These are phyloP conservation scores for Magnusiomyces suaveolens DNA, from an alignment of 1,139 yeast species.

Conservation along the genomic window DNA sequence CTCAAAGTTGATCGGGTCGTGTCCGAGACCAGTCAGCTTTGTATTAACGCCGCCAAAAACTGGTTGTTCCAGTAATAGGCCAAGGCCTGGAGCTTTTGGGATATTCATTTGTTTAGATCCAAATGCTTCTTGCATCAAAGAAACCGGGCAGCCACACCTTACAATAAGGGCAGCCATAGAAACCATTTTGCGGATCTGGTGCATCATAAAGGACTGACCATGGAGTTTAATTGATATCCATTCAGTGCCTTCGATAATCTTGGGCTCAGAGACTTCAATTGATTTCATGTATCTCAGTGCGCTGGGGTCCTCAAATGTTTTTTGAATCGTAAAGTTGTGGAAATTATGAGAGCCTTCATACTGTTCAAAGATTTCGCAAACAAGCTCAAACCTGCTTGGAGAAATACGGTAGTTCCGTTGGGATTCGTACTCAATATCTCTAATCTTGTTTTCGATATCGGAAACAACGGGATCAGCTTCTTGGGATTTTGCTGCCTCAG, in stretches of 20 bases:
- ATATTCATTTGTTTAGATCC: constrained; percentile 66
- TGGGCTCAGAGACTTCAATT: constrained; percentile 78
- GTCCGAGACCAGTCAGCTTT: constrained; percentile 66
- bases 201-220: constrained; percentile 97
- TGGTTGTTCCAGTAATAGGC: constrained; percentile 81
- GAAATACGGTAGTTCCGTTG: constrained; percentile 66
- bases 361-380: constrained; percentile 59
- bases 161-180: constrained; percentile 86
- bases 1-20: constrained; percentile 63
- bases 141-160: constrained; percentile 74
- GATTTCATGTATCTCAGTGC: constrained; percentile 74
- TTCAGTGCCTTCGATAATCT: constrained; percentile 85
- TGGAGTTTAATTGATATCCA: constrained; percentile 95
- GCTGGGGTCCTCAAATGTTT: constrained; percentile 76
- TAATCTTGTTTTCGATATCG: constrained; percentile 44
- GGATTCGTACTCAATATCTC: constrained; percentile 54
- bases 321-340: constrained; percentile 90
- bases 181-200: constrained; percentile 96
- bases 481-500: too few relatives aligned
- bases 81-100: constrained; percentile 97
- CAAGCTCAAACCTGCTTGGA: constrained; percentile 46
- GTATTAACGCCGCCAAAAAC: constrained; percentile 80
- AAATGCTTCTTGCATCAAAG: constrained; percentile 71
- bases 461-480: too few relatives aligned
- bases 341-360: constrained; percentile 88